Conservation (phyloP, 2,329 filamentous ascomycete genomes). For the Phoma sp. region DNA sequence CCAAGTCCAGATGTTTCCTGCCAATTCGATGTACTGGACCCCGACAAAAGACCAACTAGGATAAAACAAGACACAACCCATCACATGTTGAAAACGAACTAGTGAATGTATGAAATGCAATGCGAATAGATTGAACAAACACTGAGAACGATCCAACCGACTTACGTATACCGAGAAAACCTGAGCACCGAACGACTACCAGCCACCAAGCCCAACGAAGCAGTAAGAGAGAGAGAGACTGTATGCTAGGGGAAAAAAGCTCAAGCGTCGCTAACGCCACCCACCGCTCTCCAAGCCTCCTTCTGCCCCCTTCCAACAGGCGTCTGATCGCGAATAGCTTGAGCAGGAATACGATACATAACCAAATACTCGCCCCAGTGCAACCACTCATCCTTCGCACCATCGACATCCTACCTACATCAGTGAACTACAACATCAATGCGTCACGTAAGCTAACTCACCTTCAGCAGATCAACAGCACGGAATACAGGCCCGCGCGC, state of each 20-base stretch:
- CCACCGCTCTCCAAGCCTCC: slow-evolving; percentile 30
- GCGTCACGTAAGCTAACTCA: neutral
- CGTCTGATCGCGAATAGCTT: slow-evolving; percentile 43
- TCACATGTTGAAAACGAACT: no score
- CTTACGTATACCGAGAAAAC: no score
- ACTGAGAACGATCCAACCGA: no score
- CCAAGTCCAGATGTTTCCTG: no score
- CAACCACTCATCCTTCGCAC: slow-evolving; percentile 26
- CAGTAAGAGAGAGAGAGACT: neutral
- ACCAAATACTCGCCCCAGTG: slow-evolving; percentile 47
- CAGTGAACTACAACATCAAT: neutral
- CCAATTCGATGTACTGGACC: no score
- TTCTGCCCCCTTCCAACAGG: slow-evolving; percentile 27
- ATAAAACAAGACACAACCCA: no score
- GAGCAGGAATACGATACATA: slow-evolving; percentile 44
- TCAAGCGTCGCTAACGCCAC: slow-evolving; percentile 25
- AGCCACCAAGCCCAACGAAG: no score
- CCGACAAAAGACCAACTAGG: no score
- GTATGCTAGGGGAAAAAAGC: neutral
- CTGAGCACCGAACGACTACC: no score
- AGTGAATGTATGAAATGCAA: no score
- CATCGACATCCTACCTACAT: neutral
- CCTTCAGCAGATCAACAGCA: slow-evolving; percentile 38
- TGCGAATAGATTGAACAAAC: no score
- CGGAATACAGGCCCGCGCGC: slow-evolving; percentile 43